phyloP scores from a whole-genome alignment of 2,329 filamentous ascomycete species.

The Albophoma yamanashiensis region DNA sequence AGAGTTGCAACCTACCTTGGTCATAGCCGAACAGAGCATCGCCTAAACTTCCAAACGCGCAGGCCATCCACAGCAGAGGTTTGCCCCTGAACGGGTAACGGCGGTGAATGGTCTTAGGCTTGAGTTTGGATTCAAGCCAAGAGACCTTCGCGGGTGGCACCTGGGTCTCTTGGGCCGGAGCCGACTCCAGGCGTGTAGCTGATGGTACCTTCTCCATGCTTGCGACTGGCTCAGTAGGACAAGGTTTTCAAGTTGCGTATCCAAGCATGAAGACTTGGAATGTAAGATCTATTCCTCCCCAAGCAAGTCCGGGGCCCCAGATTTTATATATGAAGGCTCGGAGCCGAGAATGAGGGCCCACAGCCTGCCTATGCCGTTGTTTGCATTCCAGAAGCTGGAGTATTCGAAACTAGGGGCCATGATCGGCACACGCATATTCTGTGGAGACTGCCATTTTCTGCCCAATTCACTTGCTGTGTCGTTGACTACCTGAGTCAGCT shows the following conservation, averaged over 20 bases:
- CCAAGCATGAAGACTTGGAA: not conserved
- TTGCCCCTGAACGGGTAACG: slow-evolving; percentile 7
- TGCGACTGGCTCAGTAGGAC: not conserved
- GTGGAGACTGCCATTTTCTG: not conserved
- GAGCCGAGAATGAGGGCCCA: not conserved
- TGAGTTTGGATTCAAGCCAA: slow-evolving; percentile 4
- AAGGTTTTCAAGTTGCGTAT: not conserved
- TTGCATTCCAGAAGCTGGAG: not conserved
- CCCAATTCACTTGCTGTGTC: not conserved
- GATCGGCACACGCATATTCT: not conserved
- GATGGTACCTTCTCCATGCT: not conserved
- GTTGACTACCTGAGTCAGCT: not conserved
- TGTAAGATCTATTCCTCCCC: not conserved
- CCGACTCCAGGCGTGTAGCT: not conserved
- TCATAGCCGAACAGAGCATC: slow-evolving; percentile 8
- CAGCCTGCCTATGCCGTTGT: not conserved
- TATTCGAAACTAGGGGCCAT: not conserved
- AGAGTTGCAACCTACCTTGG: not conserved
- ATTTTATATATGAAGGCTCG: not conserved
- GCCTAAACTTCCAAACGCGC: slow-evolving; percentile 7
- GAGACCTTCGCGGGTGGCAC: not conserved
- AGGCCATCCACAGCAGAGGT: slow-evolving; percentile 6
- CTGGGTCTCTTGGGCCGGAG: not conserved
- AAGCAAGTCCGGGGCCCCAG: not conserved
- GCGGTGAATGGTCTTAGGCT: slow-evolving; percentile 1